Percentiles rank a stretch among this genome's conserved stretches.
Conservation (phyloP, 495 filamentous ascomycete species). For the Hypoxylon rickii region DNA sequence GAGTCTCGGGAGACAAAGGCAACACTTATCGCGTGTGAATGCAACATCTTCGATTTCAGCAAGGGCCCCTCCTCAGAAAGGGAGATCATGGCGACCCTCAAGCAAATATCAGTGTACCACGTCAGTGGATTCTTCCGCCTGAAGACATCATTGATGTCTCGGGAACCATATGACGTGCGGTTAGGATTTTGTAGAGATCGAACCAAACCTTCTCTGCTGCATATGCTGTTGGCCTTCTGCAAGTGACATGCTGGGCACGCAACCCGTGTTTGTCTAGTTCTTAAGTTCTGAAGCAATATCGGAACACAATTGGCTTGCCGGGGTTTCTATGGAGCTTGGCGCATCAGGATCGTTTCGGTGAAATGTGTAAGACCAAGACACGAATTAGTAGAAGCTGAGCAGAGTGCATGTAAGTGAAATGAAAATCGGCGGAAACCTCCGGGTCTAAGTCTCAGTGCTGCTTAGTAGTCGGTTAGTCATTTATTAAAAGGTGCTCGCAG, state of each 20-base stretch:
- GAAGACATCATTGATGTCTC: too few species aligned
- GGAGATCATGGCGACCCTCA: conserved; percentile 1
- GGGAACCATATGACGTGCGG: too few species aligned
- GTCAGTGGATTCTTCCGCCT: too few species aligned
- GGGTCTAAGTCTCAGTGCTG: background rate
- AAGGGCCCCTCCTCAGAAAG: too few species aligned
- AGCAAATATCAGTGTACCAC: background rate
- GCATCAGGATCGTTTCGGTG: background rate
- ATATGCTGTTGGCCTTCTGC: background rate
- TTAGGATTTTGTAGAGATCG: background rate
- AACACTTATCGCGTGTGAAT: too few species aligned
- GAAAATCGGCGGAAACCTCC: conserved; percentile 13
- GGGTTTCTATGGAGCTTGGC: conserved; percentile 1
- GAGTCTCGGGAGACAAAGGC: conserved; percentile 8
- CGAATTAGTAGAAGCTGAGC: conserved; percentile 2
- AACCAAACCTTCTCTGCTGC: conserved; percentile 1
- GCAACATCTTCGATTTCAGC: too few species aligned
- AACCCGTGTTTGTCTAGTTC: background rate
- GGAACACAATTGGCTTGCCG: background rate
- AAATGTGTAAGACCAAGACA: background rate
- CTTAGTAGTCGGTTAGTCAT: too few species aligned
- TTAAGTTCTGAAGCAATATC: too few species aligned
- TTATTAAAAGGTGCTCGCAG: too few species aligned
- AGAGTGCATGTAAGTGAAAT: conserved; percentile 2
- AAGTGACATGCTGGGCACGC: too few species aligned